Evolutionary conservation across 2,329 filamentous ascomycete genomes (phyloP).

Genomic region (Cryphonectria radicalis): DNA sequence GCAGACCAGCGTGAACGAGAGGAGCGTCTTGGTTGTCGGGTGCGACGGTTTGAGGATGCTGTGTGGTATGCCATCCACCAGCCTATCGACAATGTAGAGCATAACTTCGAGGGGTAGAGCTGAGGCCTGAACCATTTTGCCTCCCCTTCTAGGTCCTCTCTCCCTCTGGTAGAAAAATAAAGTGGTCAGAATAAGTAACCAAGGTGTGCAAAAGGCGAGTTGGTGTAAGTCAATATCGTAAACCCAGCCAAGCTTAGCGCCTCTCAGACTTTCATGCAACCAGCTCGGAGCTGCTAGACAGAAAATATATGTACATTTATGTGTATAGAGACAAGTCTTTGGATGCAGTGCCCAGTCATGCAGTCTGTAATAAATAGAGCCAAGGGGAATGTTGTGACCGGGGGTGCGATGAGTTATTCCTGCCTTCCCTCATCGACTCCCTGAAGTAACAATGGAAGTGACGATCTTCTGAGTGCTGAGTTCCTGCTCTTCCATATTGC

Average conservation of each 20-base stretch:
- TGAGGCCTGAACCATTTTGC: slow-evolving; percentile 16
- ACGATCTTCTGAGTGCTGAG: too few species aligned
- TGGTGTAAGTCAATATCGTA: neutral
- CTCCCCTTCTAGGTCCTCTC: neutral
- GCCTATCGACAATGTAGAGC: slow-evolving; percentile 20
- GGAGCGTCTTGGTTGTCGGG: slow-evolving; percentile 47
- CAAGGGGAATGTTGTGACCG: too few species aligned
- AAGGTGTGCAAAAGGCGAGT: neutral
- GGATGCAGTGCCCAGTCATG: too few species aligned
- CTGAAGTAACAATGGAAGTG: too few species aligned
- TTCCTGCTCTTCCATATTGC: too few species aligned
- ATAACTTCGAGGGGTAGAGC: slow-evolving; percentile 22
- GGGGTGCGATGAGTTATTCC: too few species aligned
- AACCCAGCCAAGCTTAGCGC: neutral
- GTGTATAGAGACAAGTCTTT: too few species aligned
- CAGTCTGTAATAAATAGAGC: too few species aligned
- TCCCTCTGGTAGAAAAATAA: too few species aligned
- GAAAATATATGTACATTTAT: too few species aligned
- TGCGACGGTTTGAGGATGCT: slow-evolving; percentile 44
- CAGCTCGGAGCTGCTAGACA: neutral
- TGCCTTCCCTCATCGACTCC: too few species aligned
- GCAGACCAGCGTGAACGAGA: slow-evolving; percentile 49
- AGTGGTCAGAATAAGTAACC: neutral
- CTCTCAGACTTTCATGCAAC: neutral
- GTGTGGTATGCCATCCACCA: slow-evolving; percentile 7